These are phyloP conservation scores for Sordariomycetes sp. DNA, from an alignment of 2,329 filamentous ascomycete genomes.

Conservation along the genomic window DNA sequence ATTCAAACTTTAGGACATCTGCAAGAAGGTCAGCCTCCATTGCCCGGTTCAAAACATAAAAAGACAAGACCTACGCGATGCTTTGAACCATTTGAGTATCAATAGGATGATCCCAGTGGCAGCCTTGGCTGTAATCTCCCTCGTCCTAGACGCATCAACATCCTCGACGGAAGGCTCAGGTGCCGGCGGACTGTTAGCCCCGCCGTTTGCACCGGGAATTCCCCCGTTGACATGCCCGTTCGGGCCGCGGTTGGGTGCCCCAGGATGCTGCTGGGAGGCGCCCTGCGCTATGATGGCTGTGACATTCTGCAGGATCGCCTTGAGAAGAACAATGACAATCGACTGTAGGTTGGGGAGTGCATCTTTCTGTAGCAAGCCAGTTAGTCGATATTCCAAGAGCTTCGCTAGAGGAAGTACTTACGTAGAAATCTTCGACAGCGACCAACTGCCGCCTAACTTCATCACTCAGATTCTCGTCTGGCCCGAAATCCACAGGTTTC, in stretches of 20 bases:
- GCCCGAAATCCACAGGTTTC: constrained; percentile 27
- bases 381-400: background rate
- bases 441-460: constrained; percentile 54
- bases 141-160: constrained; percentile 66
- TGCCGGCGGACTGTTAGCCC: constrained; percentile 16
- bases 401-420: constrained; percentile 21
- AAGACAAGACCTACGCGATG: constrained; percentile 64
- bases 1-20: constrained; percentile 95
- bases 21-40: background rate
- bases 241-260: constrained; percentile 18
- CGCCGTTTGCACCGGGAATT: background rate
- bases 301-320: constrained; percentile 78
- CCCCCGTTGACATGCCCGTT: constrained; percentile 12
- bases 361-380: constrained; percentile 42
- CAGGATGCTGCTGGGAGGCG: constrained; percentile 31
- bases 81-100: constrained; percentile 92
- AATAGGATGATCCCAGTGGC: constrained; percentile 81
- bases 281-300: constrained; percentile 64
- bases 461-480: constrained; percentile 35
- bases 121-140: constrained; percentile 85
- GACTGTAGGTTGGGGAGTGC: constrained; percentile 83
- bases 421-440: constrained; percentile 76
- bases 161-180: constrained; percentile 58
- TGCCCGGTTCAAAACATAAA: background rate
- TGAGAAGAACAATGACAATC: constrained; percentile 82